A percentile compares a stretch with the other conserved stretches of the same genome.
These are phyloP conservation scores for Dryadomyces quercivorus DNA, from an alignment of 2,329 filamentous ascomycete genomes.

Conservation along the genomic window DNA sequence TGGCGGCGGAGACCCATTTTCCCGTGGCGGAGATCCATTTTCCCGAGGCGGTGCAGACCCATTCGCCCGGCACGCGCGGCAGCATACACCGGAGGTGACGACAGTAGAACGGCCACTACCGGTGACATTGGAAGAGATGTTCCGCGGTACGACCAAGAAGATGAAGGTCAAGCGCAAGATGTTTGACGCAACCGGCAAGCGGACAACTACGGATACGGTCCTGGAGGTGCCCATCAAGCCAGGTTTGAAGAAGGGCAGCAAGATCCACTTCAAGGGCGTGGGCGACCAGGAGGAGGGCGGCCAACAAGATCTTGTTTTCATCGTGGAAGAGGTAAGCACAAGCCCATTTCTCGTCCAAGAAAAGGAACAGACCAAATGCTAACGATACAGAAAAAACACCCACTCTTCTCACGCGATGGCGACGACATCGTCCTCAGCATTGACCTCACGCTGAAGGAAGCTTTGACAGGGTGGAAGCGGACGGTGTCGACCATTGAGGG, in stretches of 20 bases:
- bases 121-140: constrained; percentile 79
- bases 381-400: constrained; percentile 61
- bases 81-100: constrained; percentile 70
- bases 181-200: constrained; percentile 76
- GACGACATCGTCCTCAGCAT: constrained; percentile 74
- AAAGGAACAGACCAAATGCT: not conserved
- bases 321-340: constrained; percentile 79
- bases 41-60: constrained; percentile 12
- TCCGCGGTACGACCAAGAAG: constrained; percentile 80
- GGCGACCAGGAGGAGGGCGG: constrained; percentile 95
- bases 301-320: constrained; percentile 88
- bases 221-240: constrained; percentile 93
- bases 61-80: constrained; percentile 23
- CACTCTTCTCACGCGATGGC: constrained; percentile 72
- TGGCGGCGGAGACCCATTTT: constrained; percentile 6
- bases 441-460: constrained; percentile 81
- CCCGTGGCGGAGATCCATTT: constrained; percentile 8
- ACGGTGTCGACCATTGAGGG: constrained; percentile 92
- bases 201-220: constrained; percentile 76
- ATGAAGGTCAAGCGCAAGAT: constrained; percentile 97
- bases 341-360: not conserved
- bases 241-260: constrained; percentile 89
- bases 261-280: constrained; percentile 97
- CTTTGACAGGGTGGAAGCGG: constrained; percentile 82
- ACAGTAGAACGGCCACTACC: constrained; percentile 78